Percentiles rank a stretch among this genome's conserved stretches.
Conservation (phyloP, 1,139 yeast genomes). For the Kodamaea sp. region DNA sequence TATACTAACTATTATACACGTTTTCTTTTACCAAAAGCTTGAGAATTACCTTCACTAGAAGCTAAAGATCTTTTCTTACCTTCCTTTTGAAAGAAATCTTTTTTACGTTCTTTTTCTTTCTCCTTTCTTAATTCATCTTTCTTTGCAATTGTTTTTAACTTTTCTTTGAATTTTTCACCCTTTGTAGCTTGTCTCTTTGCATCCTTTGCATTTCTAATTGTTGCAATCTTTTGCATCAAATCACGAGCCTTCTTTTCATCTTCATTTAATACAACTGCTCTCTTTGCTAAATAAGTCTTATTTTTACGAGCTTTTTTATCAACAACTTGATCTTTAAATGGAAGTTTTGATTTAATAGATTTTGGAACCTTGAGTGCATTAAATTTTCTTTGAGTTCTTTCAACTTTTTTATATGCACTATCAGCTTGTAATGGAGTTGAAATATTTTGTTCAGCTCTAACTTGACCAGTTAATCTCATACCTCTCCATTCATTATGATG, state of each 20-base stretch:
- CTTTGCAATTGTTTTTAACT: constrained; percentile 71
- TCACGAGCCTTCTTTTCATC: constrained; percentile 94
- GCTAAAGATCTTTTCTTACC: constrained; percentile 62
- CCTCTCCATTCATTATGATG: constrained; percentile 92
- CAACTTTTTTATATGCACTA: constrained; percentile 73
- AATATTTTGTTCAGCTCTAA: constrained; percentile 71
- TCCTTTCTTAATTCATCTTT: constrained; percentile 67
- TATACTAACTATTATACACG: background rate
- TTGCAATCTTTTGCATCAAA: constrained; percentile 80
- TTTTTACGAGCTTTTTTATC: constrained; percentile 86
- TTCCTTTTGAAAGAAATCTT: constrained; percentile 74
- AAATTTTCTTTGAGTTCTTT: constrained; percentile 82
- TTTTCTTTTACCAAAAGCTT: constrained; percentile 32
- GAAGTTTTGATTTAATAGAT: constrained; percentile 69
- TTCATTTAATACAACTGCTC: constrained; percentile 90
- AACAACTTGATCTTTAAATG: constrained; percentile 87
- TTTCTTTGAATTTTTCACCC: constrained; percentile 70
- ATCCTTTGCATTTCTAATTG: constrained; percentile 83
- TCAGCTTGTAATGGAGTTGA: constrained; percentile 66
- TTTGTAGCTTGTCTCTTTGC: constrained; percentile 73
- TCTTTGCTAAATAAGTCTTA: constrained; percentile 77
- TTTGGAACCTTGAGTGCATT: constrained; percentile 85
- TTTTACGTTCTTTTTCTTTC: constrained; percentile 79
- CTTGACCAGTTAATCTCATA: constrained; percentile 91
- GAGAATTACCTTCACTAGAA: constrained; percentile 35